Base-by-base conservation (phyloP, 2,329 filamentous ascomycete genomes). In the Botryosphaeria dothidea region DNA sequence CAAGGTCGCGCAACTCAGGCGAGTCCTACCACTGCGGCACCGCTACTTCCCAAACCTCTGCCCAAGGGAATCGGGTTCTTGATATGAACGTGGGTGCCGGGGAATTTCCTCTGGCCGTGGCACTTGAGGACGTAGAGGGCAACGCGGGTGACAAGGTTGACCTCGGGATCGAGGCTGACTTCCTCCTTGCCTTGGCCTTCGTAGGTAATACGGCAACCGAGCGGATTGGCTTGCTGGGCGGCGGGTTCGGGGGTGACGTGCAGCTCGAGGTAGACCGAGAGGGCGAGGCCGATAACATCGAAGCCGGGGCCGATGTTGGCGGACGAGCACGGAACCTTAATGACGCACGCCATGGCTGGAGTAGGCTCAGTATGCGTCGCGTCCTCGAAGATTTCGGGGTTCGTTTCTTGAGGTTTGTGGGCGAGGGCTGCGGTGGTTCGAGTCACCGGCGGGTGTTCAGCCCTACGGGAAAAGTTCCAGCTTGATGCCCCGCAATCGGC, bases 291-390 rank as follows among this genome's bases (percentile, higher is more conserved):
- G 77, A 98, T 97, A 72, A 97, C 94, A 83, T 99, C 94, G 84
- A 98, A 99, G 66, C 94, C 94, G 56, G 94, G 94, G 71, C 84
- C 94, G 75, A 98, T 97, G 83, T 98, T 98, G 81, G 94, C 94
- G 67, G 93, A 97, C 67, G 94, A 98, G 82, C 92, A 96, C 69
- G 94, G 94, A 67, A 92, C 92, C 80, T 86, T 88, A 83, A 93
- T 91, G 71, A 91, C 52, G 46, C 25, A 31, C 15, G 63, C 52
- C 63, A 65, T 65, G 63, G 54, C 56, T 48, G 34, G n/a, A 5
- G 48, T 13, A 8, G n/a, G 25, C 17, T 34, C 34, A 34, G 29
- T 38, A 43, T 27, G 43, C 19, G 41, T 41, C 25, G 36, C 23
- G 23, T 31, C 36, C 52, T 51, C 63, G 43, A 34, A 23, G 29